Evolutionary conservation across 2,329 filamentous ascomycete species (phyloP).

Genomic region (Colletotrichum incanum): DNA sequence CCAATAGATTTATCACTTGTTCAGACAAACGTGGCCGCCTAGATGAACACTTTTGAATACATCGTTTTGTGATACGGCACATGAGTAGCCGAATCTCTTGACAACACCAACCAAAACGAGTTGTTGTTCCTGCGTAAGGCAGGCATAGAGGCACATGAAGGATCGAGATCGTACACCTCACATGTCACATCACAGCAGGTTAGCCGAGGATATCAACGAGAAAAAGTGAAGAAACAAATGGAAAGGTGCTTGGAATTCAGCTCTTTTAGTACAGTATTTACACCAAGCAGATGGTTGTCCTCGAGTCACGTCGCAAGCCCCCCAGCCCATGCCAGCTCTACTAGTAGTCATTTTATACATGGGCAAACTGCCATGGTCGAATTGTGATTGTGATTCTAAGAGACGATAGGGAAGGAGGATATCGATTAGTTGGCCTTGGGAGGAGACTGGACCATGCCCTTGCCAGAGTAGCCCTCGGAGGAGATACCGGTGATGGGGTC

Average conservation of each 20-base stretch:
- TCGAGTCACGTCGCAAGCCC: conserved; percentile 52
- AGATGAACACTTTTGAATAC: neutral
- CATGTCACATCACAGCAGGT: neutral
- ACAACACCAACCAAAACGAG: neutral
- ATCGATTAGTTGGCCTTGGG: conserved; percentile 64
- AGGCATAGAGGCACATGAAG: neutral
- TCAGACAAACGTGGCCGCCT: neutral
- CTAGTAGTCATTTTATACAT: conserved; percentile 54
- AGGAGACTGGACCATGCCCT: conserved; percentile 83
- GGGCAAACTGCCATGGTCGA: conserved; percentile 46
- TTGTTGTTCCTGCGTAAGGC: neutral
- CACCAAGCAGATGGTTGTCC: conserved; percentile 50
- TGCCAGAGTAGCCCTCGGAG: conserved; percentile 83
- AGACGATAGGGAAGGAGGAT: conserved; percentile 41
- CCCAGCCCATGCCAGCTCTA: conserved; percentile 50
- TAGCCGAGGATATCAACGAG: neutral
- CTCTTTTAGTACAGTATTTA: conserved; percentile 63
- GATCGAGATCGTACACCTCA: too few species aligned
- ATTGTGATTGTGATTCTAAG: conserved; percentile 43
- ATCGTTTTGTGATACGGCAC: neutral
- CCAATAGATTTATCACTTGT: conserved; percentile 23
- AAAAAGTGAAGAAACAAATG: conserved; percentile 42
- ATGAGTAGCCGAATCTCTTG: neutral
- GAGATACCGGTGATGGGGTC: conserved; percentile 90
- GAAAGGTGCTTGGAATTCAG: conserved; percentile 54